A percentile compares a stretch with the other conserved stretches of the same genome.
phyloP scores from a whole-genome alignment of 164 flowering plant genomes.

The Aristolochia fimbriata region DNA sequence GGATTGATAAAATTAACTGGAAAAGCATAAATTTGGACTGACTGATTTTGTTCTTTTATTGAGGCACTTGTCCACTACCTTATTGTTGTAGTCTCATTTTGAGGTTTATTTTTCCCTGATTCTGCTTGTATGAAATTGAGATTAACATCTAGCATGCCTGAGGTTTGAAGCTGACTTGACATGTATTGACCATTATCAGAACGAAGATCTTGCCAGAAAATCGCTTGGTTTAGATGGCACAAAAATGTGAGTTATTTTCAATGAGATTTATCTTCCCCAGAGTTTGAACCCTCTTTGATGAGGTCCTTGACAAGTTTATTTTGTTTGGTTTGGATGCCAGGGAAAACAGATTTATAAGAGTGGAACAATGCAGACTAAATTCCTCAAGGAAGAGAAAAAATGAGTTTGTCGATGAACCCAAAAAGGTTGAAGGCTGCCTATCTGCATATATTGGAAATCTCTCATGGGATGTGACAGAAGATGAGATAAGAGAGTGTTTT shows the following conservation, averaged over 20 bases:
- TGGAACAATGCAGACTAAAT: slow-evolving; percentile 8
- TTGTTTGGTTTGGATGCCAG: not conserved
- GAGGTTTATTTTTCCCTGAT: too few species aligned
- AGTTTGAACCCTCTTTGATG: not conserved
- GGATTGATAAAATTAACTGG: too few species aligned
- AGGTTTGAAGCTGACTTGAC: too few species aligned
- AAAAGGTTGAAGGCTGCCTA: slow-evolving; percentile 8
- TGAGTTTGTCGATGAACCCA: slow-evolving; percentile 9
- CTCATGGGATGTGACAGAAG: slow-evolving; percentile 11
- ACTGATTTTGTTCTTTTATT: too few species aligned
- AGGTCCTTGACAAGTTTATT: not conserved
- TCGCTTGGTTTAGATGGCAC: slow-evolving; percentile 7
- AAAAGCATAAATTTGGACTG: too few species aligned
- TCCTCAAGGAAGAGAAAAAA: slow-evolving; percentile 10
- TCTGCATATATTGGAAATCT: slow-evolving; percentile 13
- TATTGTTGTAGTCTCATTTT: too few species aligned
- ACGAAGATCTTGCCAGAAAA: slow-evolving; percentile 6
- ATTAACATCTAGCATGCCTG: too few species aligned
- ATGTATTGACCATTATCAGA: not conserved
- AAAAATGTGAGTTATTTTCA: slow-evolving; percentile 6
- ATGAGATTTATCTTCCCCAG: not conserved
- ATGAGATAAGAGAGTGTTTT: slow-evolving; percentile 7
- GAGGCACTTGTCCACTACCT: too few species aligned
- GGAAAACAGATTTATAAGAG: slow-evolving; percentile 4
- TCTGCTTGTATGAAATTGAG: too few species aligned